A percentile compares a stretch with the other conserved stretches of the same genome.
These are phyloP conservation scores for Plasmodium gallinaceum DNA, from an alignment of 169 alveolate species.

Conservation along the genomic window DNA sequence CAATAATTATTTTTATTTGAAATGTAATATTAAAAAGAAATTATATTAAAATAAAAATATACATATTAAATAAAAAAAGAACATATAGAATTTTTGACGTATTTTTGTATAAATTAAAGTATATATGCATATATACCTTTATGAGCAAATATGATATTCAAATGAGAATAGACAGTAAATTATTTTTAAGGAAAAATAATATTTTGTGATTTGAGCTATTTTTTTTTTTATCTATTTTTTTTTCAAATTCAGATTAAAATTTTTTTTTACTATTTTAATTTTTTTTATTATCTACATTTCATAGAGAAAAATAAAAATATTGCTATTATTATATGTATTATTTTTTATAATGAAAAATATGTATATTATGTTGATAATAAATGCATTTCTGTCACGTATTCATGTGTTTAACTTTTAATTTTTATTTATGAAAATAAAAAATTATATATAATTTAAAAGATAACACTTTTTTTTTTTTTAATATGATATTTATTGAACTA, in stretches of 20 bases:
- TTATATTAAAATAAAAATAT: not conserved
- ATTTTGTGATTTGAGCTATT: constrained; percentile 36
- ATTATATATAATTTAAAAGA: not conserved
- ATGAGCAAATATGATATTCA: not conserved
- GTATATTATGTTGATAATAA: not conserved
- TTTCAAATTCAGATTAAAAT: not conserved
- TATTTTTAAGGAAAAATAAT: constrained; percentile 3
- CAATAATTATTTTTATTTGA: constrained; percentile 16
- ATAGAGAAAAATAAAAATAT: constrained; percentile 5
- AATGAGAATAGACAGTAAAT: constrained; percentile 19
- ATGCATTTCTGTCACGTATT: not conserved
- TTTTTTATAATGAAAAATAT: not conserved
- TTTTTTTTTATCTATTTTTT: constrained; percentile 3
- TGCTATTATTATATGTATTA: not conserved
- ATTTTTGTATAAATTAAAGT: constrained; percentile 13
- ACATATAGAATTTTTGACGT: constrained; percentile 3
- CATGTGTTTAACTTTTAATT: not conserved
- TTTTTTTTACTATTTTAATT: constrained; percentile 9
- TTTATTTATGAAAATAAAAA: not conserved
- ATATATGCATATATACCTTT: constrained; percentile 13
- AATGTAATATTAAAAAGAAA: not conserved
- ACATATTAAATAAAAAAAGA: not conserved
- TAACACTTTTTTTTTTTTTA: too few species aligned
- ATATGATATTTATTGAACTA: too few species aligned
- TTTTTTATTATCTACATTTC: constrained; percentile 1